Conservation (phyloP, 2,329 filamentous ascomycete genomes). For the Capronia coronata region DNA sequence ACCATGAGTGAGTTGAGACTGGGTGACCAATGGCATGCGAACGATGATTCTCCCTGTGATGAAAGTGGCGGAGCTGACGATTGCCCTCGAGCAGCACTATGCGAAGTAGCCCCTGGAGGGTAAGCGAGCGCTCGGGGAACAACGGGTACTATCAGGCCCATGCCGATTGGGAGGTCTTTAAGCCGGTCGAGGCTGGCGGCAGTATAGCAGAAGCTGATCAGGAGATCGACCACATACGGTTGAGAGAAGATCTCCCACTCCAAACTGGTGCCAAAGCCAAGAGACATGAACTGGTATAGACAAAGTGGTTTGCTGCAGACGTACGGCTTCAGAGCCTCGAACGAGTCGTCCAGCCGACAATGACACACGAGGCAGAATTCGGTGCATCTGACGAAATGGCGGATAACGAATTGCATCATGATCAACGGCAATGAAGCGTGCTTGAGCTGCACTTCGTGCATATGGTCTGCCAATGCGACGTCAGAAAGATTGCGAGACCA, state of each 20-base stretch:
- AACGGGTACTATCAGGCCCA: conserved; percentile 49
- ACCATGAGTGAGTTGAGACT: not conserved
- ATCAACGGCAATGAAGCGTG: conserved; percentile 50
- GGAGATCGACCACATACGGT: conserved; percentile 74
- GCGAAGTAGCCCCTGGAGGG: not conserved
- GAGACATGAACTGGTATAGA: conserved; percentile 76
- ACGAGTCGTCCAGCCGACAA: conserved; percentile 55
- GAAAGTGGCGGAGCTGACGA: not conserved
- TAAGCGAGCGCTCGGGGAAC: not conserved
- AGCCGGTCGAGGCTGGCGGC: conserved; percentile 43
- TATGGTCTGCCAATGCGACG: conserved; percentile 48
- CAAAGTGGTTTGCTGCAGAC: conserved; percentile 72
- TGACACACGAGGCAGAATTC: conserved; percentile 86
- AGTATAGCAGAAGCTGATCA: conserved; percentile 73
- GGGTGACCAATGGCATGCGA: not conserved
- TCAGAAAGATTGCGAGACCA: conserved; percentile 34
- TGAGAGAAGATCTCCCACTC: conserved; percentile 77
- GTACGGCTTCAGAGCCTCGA: conserved; percentile 52
- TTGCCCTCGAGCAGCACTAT: too few species aligned
- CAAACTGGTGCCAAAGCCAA: conserved; percentile 79
- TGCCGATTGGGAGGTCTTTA: conserved; percentile 51
- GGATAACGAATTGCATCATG: conserved; percentile 67
- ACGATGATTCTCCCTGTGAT: not conserved
- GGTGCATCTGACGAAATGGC: conserved; percentile 71
- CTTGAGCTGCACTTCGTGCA: conserved; percentile 33